phyloP scores from a whole-genome alignment of 805 yeast genomes.

The Saturnispora dispora region DNA sequence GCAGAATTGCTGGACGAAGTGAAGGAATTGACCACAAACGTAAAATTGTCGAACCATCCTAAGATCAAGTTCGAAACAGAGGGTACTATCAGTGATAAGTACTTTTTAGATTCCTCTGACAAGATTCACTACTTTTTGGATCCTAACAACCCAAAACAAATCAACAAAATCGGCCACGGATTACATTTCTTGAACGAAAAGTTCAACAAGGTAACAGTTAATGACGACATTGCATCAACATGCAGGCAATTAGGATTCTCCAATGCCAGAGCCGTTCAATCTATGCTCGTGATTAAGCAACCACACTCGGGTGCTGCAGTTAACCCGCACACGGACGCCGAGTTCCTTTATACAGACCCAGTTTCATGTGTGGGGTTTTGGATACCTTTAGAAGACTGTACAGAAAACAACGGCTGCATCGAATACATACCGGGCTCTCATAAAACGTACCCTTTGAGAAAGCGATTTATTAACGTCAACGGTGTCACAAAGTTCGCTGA shows the following conservation, averaged over 20 bases:
- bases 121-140: conserved; percentile 65
- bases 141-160: conserved; percentile 47
- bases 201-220: conserved; percentile 45
- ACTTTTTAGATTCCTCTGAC: conserved; percentile 61
- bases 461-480: conserved; percentile 52
- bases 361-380: conserved; percentile 69
- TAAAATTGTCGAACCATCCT: conserved; percentile 54
- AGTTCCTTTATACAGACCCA: conserved; percentile 64
- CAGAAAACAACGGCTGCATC: conserved; percentile 56
- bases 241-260: conserved; percentile 42
- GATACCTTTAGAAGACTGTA: conserved; percentile 74
- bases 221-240: conserved; percentile 39
- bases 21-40: conserved; percentile 33
- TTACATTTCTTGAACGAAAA: conserved; percentile 47
- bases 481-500: conserved; percentile 50
- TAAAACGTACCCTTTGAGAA: conserved; percentile 42
- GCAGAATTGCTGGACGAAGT: conserved; percentile 34
- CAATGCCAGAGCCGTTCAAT: conserved; percentile 67
- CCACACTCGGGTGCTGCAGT: conserved; percentile 67
- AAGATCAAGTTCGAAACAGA: conserved; percentile 60
- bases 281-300: conserved; percentile 74
- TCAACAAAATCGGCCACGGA: conserved; percentile 77
- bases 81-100: conserved; percentile 55
- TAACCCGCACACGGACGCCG: conserved; percentile 71
- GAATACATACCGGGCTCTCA: conserved; percentile 67